A percentile compares a stretch with the other conserved stretches of the same genome.
These are phyloP conservation scores for Neurospora discreta DNA, from an alignment of 495 filamentous ascomycete species.

Conservation along the genomic window DNA sequence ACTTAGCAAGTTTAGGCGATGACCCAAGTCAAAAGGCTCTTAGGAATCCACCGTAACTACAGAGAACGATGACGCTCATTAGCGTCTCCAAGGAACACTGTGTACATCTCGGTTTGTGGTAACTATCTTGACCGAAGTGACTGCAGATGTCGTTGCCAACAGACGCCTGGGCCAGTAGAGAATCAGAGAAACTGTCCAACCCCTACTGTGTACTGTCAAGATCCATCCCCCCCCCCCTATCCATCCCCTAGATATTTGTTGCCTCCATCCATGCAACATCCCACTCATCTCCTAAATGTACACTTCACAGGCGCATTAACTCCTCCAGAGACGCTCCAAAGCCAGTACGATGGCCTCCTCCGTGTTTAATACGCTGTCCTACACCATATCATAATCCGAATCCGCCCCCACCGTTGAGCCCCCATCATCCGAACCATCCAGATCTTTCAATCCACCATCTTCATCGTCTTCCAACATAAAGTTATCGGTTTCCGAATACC, in stretches of 20 bases:
- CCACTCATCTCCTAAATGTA: not conserved
- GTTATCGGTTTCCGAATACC: not conserved
- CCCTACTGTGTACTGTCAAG: too few relatives aligned
- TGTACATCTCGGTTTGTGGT: too few relatives aligned
- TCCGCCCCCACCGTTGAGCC: not conserved
- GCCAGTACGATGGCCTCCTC: not conserved
- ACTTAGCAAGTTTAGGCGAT: not conserved
- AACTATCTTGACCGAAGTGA: not conserved
- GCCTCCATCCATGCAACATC: not conserved
- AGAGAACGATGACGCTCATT: not conserved
- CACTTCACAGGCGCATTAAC: not conserved
- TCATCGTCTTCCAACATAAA: not conserved
- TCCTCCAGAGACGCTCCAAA: not conserved
- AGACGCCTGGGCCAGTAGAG: too few relatives aligned
- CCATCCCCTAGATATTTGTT: not conserved
- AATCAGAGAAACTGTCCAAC: too few relatives aligned
- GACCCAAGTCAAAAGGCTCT: not conserved
- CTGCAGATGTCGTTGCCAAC: not conserved
- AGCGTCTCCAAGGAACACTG: too few relatives aligned
- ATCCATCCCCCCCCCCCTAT: too few relatives aligned
- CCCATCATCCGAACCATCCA: constrained; percentile 1
- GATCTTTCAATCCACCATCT: not conserved
- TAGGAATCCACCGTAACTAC: not conserved
- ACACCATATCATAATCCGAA: not conserved
- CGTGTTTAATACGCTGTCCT: not conserved